A percentile compares a stretch with the other conserved stretches of the same genome.
These are phyloP conservation scores for Hypoxylon trugodes DNA, from an alignment of 495 filamentous ascomycete genomes.

Conservation along the genomic window DNA sequence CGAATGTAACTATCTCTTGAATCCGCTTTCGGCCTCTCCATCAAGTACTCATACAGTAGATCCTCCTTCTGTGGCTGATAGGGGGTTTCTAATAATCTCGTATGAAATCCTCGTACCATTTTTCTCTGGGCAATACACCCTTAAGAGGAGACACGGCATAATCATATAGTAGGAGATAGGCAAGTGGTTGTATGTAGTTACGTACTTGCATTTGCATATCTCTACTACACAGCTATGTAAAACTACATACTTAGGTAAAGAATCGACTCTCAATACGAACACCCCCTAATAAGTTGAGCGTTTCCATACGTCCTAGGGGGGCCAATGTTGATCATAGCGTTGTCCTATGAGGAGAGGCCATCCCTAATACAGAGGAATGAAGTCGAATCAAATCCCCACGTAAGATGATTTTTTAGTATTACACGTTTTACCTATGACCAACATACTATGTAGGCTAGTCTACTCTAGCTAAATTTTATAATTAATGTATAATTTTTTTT, in stretches of 20 bases:
- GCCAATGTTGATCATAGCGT: conserved; percentile 32
- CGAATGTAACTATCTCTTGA: conserved; percentile 6
- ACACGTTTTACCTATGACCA: too few species aligned
- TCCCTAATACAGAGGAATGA: conserved; percentile 25
- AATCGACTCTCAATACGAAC: conserved; percentile 14
- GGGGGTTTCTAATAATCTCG: conserved; percentile 16
- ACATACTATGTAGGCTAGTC: conserved; percentile 4
- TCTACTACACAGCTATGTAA: too few species aligned
- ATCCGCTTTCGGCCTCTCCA: conserved; percentile 33
- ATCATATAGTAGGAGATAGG: conserved; percentile 9
- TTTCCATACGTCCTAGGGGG: conserved; percentile 14
- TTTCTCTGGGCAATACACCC: conserved; percentile 23
- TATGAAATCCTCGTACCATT: conserved; percentile 29
- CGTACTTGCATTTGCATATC: too few species aligned
- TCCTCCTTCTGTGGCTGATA: conserved; percentile 28
- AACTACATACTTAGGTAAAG: neutral
- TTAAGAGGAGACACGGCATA: conserved; percentile 11
- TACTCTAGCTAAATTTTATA: neutral
- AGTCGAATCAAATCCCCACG: too few species aligned
- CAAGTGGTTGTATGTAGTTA: too few species aligned
- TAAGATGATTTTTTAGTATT: too few species aligned
- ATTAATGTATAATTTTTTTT: conserved; percentile 1
- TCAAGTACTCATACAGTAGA: conserved; percentile 19
- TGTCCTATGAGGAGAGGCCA: conserved; percentile 17
- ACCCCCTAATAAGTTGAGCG: conserved; percentile 20